Evolutionary conservation across 2,329 filamentous ascomycete genomes (phyloP), one percentile per base, ranked within the genome.

Genomic region (Chaetomiaceae sp.): DNA sequence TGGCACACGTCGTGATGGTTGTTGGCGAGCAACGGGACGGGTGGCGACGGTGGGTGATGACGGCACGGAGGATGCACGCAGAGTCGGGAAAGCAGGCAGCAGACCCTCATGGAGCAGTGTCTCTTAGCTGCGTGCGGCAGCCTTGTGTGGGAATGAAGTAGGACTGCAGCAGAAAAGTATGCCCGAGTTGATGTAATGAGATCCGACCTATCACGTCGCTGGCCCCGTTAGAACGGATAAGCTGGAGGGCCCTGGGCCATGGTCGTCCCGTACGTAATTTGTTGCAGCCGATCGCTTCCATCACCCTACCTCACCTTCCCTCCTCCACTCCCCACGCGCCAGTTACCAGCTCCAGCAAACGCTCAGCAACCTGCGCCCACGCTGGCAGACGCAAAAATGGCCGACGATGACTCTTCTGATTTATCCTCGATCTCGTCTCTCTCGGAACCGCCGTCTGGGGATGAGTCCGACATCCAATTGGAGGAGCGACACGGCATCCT

Each of bases 401-500:
- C 78, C 50, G 77, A 77, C 57, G 76, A 80, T 61, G 78, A 81
- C 53, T 80, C 76, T 46, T 83, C 79, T 35, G 79, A 83, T 46
- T 71, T 84, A 47, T 83, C 81, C 27, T 75, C 73, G 4, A 62
- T 72, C 38, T 72, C 71, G 4, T 62, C 61, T n/a, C 51, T 65
- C 7, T 62, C 59, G 37, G 75, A 66, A 33, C 68, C 65, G 4
- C 69, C 70, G 15, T 66, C 74, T n/a, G 79, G 81, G 36, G 73
- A 73, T 44, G 71, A 75, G 53, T 65, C 67, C 48, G 75, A 78
- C 51, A 64, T 72, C 55, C 64, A 73, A 65, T 63, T 75, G 54
- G 68, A 68, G 48, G 64, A 69, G 48, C 76, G 78, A 56, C 67
- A 71, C 58, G 78, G 80, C 51, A 83, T 84, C 55, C 68, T 83